Conservation (phyloP, 2,329 filamentous ascomycete genomes). For the Chrysosporium keratinophilum region DNA sequence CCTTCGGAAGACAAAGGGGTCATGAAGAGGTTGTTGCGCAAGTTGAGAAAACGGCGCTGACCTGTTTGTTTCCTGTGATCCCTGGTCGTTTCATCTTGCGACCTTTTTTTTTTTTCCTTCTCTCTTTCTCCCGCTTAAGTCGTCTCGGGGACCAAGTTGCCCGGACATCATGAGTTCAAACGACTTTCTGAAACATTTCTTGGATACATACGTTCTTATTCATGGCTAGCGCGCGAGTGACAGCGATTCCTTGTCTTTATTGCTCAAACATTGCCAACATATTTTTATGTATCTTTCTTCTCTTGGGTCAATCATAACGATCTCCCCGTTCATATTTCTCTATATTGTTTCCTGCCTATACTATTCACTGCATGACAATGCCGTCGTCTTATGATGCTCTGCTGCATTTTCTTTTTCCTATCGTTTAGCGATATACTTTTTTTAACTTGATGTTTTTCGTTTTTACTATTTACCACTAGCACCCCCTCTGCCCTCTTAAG, state of each 20-base stretch:
- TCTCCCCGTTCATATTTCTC: background rate
- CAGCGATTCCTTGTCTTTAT: background rate
- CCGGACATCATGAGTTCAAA: background rate
- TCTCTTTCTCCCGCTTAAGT: background rate
- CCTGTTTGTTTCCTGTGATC: background rate
- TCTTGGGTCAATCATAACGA: background rate
- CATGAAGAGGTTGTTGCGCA: constrained; percentile 38
- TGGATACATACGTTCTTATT: background rate
- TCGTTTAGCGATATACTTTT: background rate
- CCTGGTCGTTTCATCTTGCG: background rate
- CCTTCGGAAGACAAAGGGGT: constrained; percentile 31
- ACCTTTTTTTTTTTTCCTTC: too few species aligned
- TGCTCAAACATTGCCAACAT: background rate
- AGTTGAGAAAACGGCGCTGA: constrained; percentile 25
- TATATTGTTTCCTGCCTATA: background rate
- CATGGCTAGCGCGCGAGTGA: background rate
- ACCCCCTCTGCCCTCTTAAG: background rate
- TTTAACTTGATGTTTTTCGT: background rate
- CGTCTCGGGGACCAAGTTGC: too few species aligned
- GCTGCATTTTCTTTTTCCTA: background rate
- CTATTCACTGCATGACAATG: background rate
- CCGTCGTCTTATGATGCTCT: background rate
- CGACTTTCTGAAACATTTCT: background rate
- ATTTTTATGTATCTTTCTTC: background rate
- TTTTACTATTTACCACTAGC: background rate